Evolutionary conservation across 306 rosid genomes (phyloP).

Genomic region (Quercus suber): DNA sequence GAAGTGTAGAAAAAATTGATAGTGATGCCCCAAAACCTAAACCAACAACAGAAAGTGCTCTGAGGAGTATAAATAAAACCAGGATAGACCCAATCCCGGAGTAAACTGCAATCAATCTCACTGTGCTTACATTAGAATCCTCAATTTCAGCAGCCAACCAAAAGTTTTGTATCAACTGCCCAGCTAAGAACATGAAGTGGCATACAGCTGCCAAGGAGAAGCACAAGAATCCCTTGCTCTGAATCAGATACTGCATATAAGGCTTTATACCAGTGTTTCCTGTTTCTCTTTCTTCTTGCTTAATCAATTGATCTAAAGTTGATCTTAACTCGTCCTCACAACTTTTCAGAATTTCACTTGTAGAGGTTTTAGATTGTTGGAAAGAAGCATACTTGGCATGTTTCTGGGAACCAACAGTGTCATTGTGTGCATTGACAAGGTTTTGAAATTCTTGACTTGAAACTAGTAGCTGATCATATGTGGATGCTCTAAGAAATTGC

Average conservation of each 20-base stretch:
- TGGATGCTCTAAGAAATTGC: slow-evolving; percentile 31
- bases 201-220: slow-evolving; percentile 21
- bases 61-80: slow-evolving; percentile 22
- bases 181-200: slow-evolving; percentile 26
- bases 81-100: slow-evolving; percentile 28
- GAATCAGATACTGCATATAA: slow-evolving; percentile 51
- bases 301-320: slow-evolving; percentile 38
- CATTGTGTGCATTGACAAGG: slow-evolving; percentile 58
- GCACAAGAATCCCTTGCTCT: slow-evolving; percentile 40
- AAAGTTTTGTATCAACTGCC: slow-evolving; percentile 43
- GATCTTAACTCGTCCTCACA: slow-evolving; percentile 4
- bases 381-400: slow-evolving; percentile 10
- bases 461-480: slow-evolving; percentile 36
- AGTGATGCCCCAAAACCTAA: slow-evolving; percentile 47
- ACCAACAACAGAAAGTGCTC: slow-evolving; percentile 23
- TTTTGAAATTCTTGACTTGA: slow-evolving; percentile 51
- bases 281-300: slow-evolving; percentile 50
- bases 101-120: slow-evolving; percentile 35
- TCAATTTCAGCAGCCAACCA: slow-evolving; percentile 57
- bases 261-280: slow-evolving; percentile 54
- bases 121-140: slow-evolving; percentile 19
- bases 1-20: slow-evolving; percentile 30
- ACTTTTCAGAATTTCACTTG: slow-evolving; percentile 22
- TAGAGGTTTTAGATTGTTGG: background rate
- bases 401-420: slow-evolving; percentile 32